phyloP scores from a whole-genome alignment of 2,329 filamentous ascomycete species.

The Cytospora chrysosperma region DNA sequence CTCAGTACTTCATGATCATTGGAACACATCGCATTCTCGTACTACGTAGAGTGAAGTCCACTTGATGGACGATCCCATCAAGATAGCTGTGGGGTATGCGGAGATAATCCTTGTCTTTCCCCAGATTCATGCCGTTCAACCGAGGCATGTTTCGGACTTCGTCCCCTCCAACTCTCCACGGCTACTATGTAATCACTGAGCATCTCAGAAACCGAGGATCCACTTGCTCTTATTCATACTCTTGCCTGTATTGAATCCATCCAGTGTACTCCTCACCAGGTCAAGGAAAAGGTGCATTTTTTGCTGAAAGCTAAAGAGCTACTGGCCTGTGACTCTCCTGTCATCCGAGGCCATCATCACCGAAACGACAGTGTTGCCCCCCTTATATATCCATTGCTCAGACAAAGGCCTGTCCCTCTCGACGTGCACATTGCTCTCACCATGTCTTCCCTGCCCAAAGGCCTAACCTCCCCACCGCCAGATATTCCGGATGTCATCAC shows the following conservation, averaged over 20 bases:
- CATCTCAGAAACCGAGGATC: background rate
- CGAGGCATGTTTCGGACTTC: background rate
- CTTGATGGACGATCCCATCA: background rate
- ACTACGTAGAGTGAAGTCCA: too few relatives aligned
- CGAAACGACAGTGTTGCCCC: background rate
- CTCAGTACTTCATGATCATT: too few relatives aligned
- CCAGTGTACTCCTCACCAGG: too few relatives aligned
- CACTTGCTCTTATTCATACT: background rate
- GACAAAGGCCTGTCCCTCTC: background rate
- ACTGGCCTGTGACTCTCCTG: background rate
- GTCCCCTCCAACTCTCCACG: too few relatives aligned
- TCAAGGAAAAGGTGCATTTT: background rate
- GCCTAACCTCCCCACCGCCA: conserved; percentile 39
- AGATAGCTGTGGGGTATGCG: background rate
- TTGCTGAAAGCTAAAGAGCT: background rate
- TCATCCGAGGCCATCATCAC: background rate
- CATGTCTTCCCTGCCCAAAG: conserved; percentile 14
- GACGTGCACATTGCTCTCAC: background rate
- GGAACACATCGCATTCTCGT: too few relatives aligned
- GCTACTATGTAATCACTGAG: background rate
- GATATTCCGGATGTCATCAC: conserved; percentile 41
- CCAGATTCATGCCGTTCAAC: background rate
- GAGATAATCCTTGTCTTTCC: background rate
- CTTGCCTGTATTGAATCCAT: background rate
- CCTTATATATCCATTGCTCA: background rate